Base-by-base conservation (phyloP, 179 eudicot species). In the Carnegiea gigantea region DNA sequence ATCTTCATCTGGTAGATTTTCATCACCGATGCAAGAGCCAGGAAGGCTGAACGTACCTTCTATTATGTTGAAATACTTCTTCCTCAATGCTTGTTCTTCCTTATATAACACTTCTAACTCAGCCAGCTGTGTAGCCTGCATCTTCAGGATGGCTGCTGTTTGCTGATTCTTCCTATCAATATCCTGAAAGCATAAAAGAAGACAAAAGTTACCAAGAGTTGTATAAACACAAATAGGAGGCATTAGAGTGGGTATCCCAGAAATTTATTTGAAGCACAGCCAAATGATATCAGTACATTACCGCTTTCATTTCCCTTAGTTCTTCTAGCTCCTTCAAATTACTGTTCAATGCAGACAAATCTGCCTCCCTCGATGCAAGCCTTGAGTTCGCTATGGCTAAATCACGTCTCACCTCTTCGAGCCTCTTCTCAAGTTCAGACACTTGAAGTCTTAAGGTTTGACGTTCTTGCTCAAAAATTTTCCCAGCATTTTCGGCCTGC, bases 231-330 rank as follows among this genome's bases (percentile, higher is more conserved):
- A 48, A 48, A 48, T 48, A 48, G 53, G 53, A 15, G 62, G 14
- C 62, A 57, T 57, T 57, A 57, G n/a, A 57, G 62, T 18, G n/a
- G n/a, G 62, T 4, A 24, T 28, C 24, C 71, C 2, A 3, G 71
- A 26, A 65, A 65, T 24, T 9, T 65, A 0, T 24, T 65, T 26
- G 7, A 21, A 24, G 14, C 15, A 24, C 33, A 65, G 13, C 43
- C 11, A 30, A 70, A 33, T 36, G 71, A 11, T 33, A 3, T 17
- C 2, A 18, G 2, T 14, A 70, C 1, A 36, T 67, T 84, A 97
- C 99, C 91, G 97, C 97, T 86, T 95, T 97, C 97, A 97, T 93
- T 88, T 97, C 99, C 85, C 98, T 87, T 11, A 97, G 83, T 53
- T 97, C 99, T 77, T 93, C 99, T 40, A 95, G 80, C 80, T 97